A percentile compares a stretch with the other conserved stretches of the same genome.
These are phyloP conservation scores for Scleroderma citrinum DNA, from an alignment of 768 basidiomycete species.

Conservation along the genomic window DNA sequence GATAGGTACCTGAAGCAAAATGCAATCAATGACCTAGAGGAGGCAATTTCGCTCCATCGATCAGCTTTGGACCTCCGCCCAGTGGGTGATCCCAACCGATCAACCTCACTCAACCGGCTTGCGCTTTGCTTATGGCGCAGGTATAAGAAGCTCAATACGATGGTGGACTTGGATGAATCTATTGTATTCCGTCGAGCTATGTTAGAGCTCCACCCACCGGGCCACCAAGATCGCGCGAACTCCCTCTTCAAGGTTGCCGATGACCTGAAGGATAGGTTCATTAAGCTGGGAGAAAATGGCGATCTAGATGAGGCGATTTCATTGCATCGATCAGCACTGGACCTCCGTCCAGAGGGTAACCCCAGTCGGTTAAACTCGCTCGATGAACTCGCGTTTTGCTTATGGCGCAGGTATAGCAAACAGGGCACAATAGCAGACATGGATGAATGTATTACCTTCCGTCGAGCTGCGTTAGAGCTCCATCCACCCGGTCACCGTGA, in stretches of 20 bases:
- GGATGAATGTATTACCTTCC: not conserved
- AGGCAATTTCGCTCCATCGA: not conserved
- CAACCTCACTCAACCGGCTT: not conserved
- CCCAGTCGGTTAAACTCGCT: conserved; percentile 1
- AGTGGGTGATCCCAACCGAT: not conserved
- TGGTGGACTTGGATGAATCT: not conserved
- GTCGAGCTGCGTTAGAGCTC: not conserved
- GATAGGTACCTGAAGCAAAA: not conserved
- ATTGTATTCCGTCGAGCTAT: not conserved
- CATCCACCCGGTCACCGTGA: not conserved
- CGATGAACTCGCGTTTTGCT: conserved; percentile 7
- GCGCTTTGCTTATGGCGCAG: not conserved
- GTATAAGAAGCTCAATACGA: not conserved
- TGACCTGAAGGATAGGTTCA: conserved; percentile 10
- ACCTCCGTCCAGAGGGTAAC: conserved; percentile 8
- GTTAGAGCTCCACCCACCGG: conserved; percentile 4
- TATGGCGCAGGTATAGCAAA: not conserved
- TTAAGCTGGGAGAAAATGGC: not conserved
- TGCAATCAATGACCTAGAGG: not conserved
- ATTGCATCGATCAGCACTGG: conserved; percentile 5
- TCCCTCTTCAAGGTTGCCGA: conserved; percentile 10
- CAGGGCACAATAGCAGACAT: not conserved
- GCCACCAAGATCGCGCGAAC: conserved; percentile 3
- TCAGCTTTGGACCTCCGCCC: not conserved
- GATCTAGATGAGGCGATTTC: conserved; percentile 13